Conservation (phyloP, 148 eudicot species). For the Polygonum aviculare region DNA sequence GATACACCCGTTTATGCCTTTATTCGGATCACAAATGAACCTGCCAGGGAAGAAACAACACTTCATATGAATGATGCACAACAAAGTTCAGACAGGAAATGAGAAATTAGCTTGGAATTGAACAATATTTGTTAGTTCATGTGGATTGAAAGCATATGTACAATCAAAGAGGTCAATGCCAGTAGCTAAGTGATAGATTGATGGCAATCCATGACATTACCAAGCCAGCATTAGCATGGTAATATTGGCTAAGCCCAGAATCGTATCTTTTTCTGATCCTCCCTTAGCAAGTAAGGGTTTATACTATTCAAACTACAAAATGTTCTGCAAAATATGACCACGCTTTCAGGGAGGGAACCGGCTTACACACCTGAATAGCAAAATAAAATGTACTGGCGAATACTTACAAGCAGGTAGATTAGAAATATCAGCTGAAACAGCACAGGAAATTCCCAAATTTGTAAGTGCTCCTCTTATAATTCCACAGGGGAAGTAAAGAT, state of each 20-base stretch:
- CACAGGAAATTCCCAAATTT: constrained; percentile 94
- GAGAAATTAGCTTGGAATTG: background rate
- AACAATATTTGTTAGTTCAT: background rate
- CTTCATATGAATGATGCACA: background rate
- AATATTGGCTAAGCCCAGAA: background rate
- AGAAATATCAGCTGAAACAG: constrained; percentile 99
- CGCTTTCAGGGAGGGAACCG: background rate
- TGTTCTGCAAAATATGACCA: background rate
- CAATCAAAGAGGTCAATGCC: background rate
- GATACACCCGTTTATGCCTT: constrained; percentile 35
- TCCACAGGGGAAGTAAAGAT: constrained; percentile 98
- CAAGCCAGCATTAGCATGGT: background rate
- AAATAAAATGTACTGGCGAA: background rate
- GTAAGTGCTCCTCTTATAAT: constrained; percentile 95
- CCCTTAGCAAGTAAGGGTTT: background rate
- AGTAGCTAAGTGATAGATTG: background rate
- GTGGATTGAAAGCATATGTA: background rate
- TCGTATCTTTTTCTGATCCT: background rate
- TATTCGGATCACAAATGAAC: constrained; percentile 72
- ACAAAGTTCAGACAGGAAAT: too few species aligned
- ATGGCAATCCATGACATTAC: background rate
- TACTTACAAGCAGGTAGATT: constrained; percentile 93
- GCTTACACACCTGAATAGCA: background rate
- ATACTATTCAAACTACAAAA: background rate
- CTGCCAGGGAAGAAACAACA: constrained; percentile 31